These are phyloP conservation scores for Synchytrium microbalum DNA, from an alignment of 371 early-diverging fungal genomes.

Conservation along the genomic window DNA sequence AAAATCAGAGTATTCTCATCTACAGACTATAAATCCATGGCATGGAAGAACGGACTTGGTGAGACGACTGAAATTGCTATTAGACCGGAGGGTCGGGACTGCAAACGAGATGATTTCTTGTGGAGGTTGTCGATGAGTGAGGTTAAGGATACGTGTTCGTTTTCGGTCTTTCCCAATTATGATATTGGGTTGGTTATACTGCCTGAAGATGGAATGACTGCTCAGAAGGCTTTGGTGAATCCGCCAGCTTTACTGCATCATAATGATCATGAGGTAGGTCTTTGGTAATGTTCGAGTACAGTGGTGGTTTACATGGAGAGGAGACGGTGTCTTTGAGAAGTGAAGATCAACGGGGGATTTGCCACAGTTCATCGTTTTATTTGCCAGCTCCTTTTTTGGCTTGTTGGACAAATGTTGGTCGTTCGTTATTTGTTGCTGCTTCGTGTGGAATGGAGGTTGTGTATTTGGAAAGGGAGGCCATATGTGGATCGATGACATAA, in stretches of 20 bases:
- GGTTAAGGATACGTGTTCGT: slow-evolving; percentile 49
- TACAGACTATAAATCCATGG: slow-evolving; percentile 9
- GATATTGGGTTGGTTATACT: slow-evolving; percentile 41
- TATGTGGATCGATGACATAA: too few relatives aligned
- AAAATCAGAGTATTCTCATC: background rate
- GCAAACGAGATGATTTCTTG: slow-evolving; percentile 45
- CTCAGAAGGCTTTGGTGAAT: slow-evolving; percentile 3
- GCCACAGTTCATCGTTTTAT: too few relatives aligned
- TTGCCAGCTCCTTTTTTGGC: too few relatives aligned
- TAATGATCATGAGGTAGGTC: slow-evolving; percentile 42
- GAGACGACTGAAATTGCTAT: slow-evolving; percentile 54
- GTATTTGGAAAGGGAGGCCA: too few relatives aligned
- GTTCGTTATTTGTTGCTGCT: too few relatives aligned
- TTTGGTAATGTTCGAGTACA: too few relatives aligned
- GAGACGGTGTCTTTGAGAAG: background rate
- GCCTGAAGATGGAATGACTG: slow-evolving; percentile 17
- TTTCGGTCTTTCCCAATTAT: slow-evolving; percentile 57
- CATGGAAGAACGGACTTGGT: slow-evolving; percentile 68
- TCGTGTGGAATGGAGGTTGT: too few relatives aligned
- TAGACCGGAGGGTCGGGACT: slow-evolving; percentile 44
- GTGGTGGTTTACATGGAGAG: background rate
- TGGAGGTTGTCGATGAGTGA: slow-evolving; percentile 53
- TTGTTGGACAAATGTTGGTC: too few relatives aligned
- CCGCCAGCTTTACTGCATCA: slow-evolving; percentile 42
- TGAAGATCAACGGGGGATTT: too few relatives aligned